Base-by-base conservation (phyloP, 2,329 filamentous ascomycete genomes). In the Scedosporium boydii region DNA sequence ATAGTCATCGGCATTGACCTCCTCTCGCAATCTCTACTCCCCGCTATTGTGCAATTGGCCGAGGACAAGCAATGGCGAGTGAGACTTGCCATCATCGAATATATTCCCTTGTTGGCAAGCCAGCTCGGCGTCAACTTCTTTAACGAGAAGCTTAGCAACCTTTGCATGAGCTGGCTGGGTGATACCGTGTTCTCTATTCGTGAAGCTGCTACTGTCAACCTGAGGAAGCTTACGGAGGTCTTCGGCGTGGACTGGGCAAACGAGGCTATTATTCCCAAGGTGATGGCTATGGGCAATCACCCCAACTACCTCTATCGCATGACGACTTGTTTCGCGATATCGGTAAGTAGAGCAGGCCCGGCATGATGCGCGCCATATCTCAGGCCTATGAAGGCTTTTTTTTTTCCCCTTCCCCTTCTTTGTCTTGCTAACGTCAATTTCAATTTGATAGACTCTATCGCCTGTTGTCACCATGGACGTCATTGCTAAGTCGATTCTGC, bases 61-160 rank as follows among this genome's bases (percentile, higher is more conserved):
- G 95, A 98, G 77, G 95, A 99, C 77, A 99, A 99, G 83, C 93
- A 98, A 80, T 99, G 95, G 95, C 88, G 95, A 71, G 95, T 99
- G 64, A 90, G 95, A 68, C 83, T 99, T 68, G 95, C 95, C 64
- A 99, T 99, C 74, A 99, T 99, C 75, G 93, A 99, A 83, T 98
- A 99, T 78, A 97, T 99, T 70, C 95, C 95, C 34, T 84, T 99
- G 63, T 86, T 99, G 64, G 95, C 95, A 61, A 95, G 91, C 71
- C 95, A 99, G 75, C 85, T 99, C 12, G 95, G 95, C 58, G 93
- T 98, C 60, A 87, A 96, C 73, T 99, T 99, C 82, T 99, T 99
- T 72, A 93, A 99, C 70, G 95, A 99, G 77, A 96, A 99, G 79
- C 84, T 99, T 61, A 93, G 91, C 75, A 89, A 87, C 68, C 82